Evolutionary conservation across 805 yeast species (phyloP).

Genomic region (Ogataea degrootiae): DNA sequence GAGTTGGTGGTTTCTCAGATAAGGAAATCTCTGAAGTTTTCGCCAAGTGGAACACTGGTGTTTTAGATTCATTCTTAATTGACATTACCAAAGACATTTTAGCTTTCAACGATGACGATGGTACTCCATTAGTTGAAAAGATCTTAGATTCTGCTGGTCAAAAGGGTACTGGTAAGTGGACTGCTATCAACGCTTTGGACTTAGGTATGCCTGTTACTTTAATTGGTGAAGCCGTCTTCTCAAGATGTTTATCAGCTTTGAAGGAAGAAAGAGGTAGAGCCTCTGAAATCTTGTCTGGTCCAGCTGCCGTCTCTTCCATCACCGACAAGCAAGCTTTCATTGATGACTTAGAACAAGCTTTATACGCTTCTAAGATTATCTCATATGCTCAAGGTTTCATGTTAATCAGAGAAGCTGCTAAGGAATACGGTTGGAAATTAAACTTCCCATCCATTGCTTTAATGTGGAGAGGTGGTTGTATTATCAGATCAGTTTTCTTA

Average conservation of each 20-base stretch:
- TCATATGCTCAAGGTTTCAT: constrained; percentile 99
- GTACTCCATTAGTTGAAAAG: constrained; percentile 92
- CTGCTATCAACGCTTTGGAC: constrained; percentile 96
- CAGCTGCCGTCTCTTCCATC: constrained; percentile 59
- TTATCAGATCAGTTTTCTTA: constrained; percentile 96
- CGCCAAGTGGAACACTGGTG: constrained; percentile 94
- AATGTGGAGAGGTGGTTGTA: constrained; percentile 99
- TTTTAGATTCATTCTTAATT: constrained; percentile 91
- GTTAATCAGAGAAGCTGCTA: constrained; percentile 97
- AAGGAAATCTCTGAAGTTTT: constrained; percentile 93
- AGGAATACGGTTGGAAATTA: constrained; percentile 93
- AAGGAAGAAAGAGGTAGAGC: constrained; percentile 90
- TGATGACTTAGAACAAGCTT: constrained; percentile 95
- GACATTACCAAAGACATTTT: constrained; percentile 96
- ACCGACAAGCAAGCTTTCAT: constrained; percentile 79
- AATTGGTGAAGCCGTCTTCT: constrained; percentile 97
- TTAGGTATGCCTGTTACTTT: constrained; percentile 97
- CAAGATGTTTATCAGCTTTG: constrained; percentile 92
- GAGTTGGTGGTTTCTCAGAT: constrained; percentile 86
- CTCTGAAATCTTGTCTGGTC: constrained; percentile 74
- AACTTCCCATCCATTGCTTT: constrained; percentile 98
- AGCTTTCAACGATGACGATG: constrained; percentile 83
- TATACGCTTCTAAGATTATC: constrained; percentile 96
- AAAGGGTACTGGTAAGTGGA: constrained; percentile 99
- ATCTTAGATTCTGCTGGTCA: constrained; percentile 97